A percentile compares a stretch with the other conserved stretches of the same genome.
These are phyloP conservation scores for Aspergillus sp. DNA, from an alignment of 2,329 filamentous ascomycete genomes.

Conservation along the genomic window DNA sequence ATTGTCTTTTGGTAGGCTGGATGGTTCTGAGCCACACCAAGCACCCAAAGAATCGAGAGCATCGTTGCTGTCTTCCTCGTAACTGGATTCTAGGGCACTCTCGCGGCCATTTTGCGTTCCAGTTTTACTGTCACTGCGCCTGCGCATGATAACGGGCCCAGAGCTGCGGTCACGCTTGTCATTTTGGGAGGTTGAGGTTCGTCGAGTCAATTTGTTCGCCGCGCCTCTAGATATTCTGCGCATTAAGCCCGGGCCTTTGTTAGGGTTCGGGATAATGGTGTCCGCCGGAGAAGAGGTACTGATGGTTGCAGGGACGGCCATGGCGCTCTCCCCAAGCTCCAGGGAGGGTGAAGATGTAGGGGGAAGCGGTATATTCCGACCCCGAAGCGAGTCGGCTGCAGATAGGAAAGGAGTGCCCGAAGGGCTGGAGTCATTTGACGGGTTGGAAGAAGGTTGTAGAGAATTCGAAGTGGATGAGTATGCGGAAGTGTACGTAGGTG, in stretches of 20 bases:
- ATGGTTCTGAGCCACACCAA: conserved; percentile 42
- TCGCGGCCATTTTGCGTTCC: conserved; percentile 57
- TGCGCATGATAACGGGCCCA: conserved; percentile 81
- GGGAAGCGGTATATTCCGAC: conserved; percentile 26
- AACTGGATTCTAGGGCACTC: conserved; percentile 44
- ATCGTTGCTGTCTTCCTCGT: conserved; percentile 44
- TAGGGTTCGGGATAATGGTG: conserved; percentile 50
- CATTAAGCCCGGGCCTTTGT: conserved; percentile 68
- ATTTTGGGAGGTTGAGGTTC: conserved; percentile 74
- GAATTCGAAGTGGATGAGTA: conserved; percentile 32
- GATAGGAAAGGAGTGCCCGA: conserved; percentile 35
- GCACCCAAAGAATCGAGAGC: conserved; percentile 45
- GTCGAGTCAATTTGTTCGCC: conserved; percentile 66
- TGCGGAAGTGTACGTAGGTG: conserved; percentile 30
- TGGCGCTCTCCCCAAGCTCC: conserved; percentile 71
- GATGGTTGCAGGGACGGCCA: conserved; percentile 47
- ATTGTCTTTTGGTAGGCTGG: conserved; percentile 40
- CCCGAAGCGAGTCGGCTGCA: conserved; percentile 34
- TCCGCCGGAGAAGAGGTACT: conserved; percentile 59
- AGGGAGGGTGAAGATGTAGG: conserved; percentile 54
- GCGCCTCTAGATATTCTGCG: conserved; percentile 82
- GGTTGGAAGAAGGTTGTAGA: conserved; percentile 23
- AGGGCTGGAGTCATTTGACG: conserved; percentile 36
- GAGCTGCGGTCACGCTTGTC: conserved; percentile 82
- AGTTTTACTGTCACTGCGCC: conserved; percentile 85